phyloP scores from a whole-genome alignment of 129 eudicot species.

The Flaveria ramosissima region DNA sequence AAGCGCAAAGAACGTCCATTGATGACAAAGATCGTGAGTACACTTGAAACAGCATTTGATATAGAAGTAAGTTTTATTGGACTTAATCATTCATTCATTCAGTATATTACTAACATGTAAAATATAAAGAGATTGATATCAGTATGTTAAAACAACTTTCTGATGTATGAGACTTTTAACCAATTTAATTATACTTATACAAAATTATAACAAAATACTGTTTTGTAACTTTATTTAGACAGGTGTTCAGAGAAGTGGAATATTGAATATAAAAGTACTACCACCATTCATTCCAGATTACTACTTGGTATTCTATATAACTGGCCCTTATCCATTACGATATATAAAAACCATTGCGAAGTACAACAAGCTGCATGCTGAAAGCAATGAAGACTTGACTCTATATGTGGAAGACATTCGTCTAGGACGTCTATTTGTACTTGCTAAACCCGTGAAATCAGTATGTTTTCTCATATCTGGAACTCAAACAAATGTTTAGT shows the following conservation, averaged over 20 bases:
- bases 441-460: background rate
- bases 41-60: slow-evolving; percentile 8
- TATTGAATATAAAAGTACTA: background rate
- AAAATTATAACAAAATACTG: background rate
- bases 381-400: too few species aligned
- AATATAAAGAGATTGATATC: too few species aligned
- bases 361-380: background rate
- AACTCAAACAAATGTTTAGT: too few species aligned
- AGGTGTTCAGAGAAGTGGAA: background rate
- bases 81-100: background rate
- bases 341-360: background rate
- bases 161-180: background rate
- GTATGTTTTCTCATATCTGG: background rate
- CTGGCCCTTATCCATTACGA: background rate
- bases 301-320: background rate
- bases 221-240: background rate
- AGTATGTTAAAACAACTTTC: too few species aligned
- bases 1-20: background rate
- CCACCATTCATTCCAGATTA: background rate
- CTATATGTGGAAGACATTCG: background rate
- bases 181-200: background rate
- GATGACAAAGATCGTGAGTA: background rate
- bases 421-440: background rate
- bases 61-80: background rate
- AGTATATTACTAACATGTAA: too few species aligned